Base-by-base conservation (phyloP, 371 early-diverging fungal species). In the Apophysomyces trapeziformis region DNA sequence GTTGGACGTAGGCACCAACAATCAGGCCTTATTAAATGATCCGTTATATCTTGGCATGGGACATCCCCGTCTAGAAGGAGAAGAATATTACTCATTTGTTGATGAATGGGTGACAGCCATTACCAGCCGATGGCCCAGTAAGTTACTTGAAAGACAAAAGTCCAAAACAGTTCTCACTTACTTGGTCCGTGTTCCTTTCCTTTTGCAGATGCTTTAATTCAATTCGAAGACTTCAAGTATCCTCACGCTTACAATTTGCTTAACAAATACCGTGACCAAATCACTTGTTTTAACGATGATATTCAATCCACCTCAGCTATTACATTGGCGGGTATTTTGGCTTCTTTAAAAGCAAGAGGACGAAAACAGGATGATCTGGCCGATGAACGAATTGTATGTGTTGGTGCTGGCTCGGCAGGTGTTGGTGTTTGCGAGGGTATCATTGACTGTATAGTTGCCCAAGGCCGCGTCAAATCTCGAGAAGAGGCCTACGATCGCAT, bases 271-370 rank as follows among this genome's bases (percentile, higher is more conserved):
- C 85, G 81, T 43, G 71, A 90, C 61, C 74, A 80, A 45, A 66
- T 86, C 60, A 86, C 86, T 60, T 86, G 86, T 47, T 90, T 90
- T 71, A 90, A 90, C 66, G 90, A 90, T 65, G 90, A 90, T 64
- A 90, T 90, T 39, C 90, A 89, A 64, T 83, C 83, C 1, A 88
- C 88, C 0, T 86, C 87, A n/a, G 83, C 87, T 35, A 85, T 89
- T 44, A 83, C 86, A 26, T 64, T 89, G 61, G 89, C 89, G n/a
- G 85, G 87, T 76, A 78, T 89, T 38, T 73, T 89, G 35, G 84
- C 85, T 37, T 75, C 88, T 1, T 62, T 90, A 26, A 88, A 87
- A 64, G 86, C 85, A 11, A 81, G 87, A 64, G 74, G 83, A 0
- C 47, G 47, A 13, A 54, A 75, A 26, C 79, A 80, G 59, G 83